A percentile compares a stretch with the other conserved stretches of the same genome.
Conservation (phyloP, 352 stramenopile species). For the Phytophthora boehmeriae region DNA sequence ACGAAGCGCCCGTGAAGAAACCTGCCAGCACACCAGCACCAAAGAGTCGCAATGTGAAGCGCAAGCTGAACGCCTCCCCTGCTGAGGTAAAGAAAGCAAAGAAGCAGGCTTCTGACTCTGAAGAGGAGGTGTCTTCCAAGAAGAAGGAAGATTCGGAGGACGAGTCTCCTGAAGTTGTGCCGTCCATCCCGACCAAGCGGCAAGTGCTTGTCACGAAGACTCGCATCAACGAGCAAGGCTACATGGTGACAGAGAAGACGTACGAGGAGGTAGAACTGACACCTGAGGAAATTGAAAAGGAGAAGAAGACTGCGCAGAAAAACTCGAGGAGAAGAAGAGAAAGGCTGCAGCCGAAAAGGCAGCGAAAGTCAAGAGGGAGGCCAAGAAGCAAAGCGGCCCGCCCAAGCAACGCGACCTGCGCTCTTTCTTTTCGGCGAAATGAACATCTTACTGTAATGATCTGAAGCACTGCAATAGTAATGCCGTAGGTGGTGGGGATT, state of each 20-base stretch:
- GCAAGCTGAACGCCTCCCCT: slow-evolving; percentile 52
- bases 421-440: slow-evolving; percentile 63
- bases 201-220: slow-evolving; percentile 70
- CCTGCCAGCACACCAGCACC: slow-evolving; percentile 18
- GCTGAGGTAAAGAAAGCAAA: slow-evolving; percentile 22
- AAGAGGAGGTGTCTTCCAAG: slow-evolving; percentile 21
- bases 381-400: slow-evolving; percentile 47
- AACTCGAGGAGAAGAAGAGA: slow-evolving; percentile 51
- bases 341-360: slow-evolving; percentile 39
- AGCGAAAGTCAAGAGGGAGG: slow-evolving; percentile 54
- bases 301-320: slow-evolving; percentile 52
- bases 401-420: slow-evolving; percentile 75
- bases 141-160: slow-evolving; percentile 36
- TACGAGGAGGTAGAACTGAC: slow-evolving; percentile 77
- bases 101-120: slow-evolving; percentile 19
- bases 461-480: slow-evolving; percentile 28
- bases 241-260: slow-evolving; percentile 86
- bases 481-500: slow-evolving; percentile 33
- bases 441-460: slow-evolving; percentile 20
- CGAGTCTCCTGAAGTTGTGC: slow-evolving; percentile 28
- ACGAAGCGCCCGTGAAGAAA: slow-evolving; percentile 18
- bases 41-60: slow-evolving; percentile 47
- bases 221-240: slow-evolving; percentile 79
- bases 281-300: slow-evolving; percentile 56
- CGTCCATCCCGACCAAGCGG: slow-evolving; percentile 49